A percentile compares a stretch with the other conserved stretches of the same genome.
phyloP scores from a whole-genome alignment of 108 stramenopile genomes.

The Aureococcus anophagefferens region DNA sequence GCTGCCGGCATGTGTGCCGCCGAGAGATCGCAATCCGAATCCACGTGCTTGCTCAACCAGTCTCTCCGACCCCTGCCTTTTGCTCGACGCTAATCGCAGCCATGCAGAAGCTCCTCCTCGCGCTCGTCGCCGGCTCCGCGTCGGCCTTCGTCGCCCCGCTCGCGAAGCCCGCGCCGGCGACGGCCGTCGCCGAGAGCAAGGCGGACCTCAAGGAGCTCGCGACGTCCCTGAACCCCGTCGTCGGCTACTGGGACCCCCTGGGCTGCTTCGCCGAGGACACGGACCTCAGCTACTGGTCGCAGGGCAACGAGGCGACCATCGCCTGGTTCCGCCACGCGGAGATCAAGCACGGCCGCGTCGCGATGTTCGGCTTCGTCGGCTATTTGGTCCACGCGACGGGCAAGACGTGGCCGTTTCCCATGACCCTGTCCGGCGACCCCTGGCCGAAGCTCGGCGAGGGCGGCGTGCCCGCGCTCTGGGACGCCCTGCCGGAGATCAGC shows the following conservation, averaged over 20 bases:
- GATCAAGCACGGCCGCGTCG: too few relatives aligned
- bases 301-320: slow-evolving; percentile 21
- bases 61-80: too few relatives aligned
- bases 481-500: slow-evolving; percentile 57
- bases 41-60: too few relatives aligned
- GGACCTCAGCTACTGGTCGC: slow-evolving; percentile 37
- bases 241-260: slow-evolving; percentile 6
- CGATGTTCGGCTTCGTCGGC: slow-evolving; percentile 56
- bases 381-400: slow-evolving; percentile 63
- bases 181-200: too few relatives aligned
- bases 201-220: slow-evolving; percentile 4
- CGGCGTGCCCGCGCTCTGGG: slow-evolving; percentile 56
- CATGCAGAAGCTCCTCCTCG: too few relatives aligned
- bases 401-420: slow-evolving; percentile 52
- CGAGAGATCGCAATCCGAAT: too few relatives aligned
- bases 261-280: too few relatives aligned
- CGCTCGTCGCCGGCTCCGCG: background rate
- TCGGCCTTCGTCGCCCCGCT: background rate
- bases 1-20: too few relatives aligned
- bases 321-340: slow-evolving; percentile 8
- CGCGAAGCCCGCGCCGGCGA: background rate
- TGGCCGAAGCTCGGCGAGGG: slow-evolving; percentile 41
- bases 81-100: too few relatives aligned
- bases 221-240: slow-evolving; percentile 9
- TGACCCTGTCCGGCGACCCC: slow-evolving; percentile 40